Evolutionary conservation across 352 stramenopile species (phyloP), one percentile per base, ranked within the genome.

Genomic region (Globisporangium sylvaticum): DNA sequence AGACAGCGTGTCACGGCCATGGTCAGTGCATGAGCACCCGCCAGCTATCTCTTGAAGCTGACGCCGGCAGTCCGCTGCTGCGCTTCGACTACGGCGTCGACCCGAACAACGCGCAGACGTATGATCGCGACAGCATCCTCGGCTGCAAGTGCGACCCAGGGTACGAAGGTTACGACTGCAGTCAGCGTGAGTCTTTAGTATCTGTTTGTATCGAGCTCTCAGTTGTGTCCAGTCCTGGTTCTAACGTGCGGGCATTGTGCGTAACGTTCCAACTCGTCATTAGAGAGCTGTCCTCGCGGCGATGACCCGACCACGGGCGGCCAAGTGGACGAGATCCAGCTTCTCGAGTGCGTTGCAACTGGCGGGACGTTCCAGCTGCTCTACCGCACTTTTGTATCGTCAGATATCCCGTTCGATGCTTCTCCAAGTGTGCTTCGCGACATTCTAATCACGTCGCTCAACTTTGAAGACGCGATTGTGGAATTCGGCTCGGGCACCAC

Each of bases 131-230:
- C 52, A 77, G 79, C 1, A 86, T 87, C 53, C 75, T 94, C 55
- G 90, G 89, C 18, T 98, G 94, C 74, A 93, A 94, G 62, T 98
- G 94, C 68, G 90, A 98, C 61, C 73, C 81, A 52, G 91, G 91
- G 14, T 98, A 89, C 68, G 81, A 85, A 68, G 94, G 93, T n/a
- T 87, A 97, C 59, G 90, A 97, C 70, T 98, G 95, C 78, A 89
- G 62, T 39, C 74, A 79, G 20, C 67, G 86, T 92, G 76, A 31
- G 80, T 74, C 52, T 1, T 15, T 4, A 55, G 18, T 2, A 22
- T 18, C 15, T 25, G 15, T 27, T 12, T 62, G 5, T 31, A 22
- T 66, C 2, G 44, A 31, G 53, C n/a, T 64, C 2, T 34, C n/a
- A 34, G 18, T 22, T 22, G 7, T 48, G 39, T 9, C 1, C 8